Evolutionary conservation across 805 yeast species (phyloP).

Genomic region (Ascoidea rubescens): DNA sequence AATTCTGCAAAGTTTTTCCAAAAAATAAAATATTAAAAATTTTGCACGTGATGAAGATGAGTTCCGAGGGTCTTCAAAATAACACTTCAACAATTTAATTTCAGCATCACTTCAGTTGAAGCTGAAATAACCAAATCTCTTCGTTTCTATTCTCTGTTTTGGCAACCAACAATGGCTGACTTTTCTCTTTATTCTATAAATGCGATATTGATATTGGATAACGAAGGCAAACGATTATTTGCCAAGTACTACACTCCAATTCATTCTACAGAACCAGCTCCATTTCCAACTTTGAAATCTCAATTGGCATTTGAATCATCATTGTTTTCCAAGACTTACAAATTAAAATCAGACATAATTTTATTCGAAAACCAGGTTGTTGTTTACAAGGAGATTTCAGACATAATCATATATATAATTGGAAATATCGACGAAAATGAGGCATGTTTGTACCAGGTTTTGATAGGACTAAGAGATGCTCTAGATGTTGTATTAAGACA

Average conservation of each 20-base stretch:
- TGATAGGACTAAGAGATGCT: slow-evolving; percentile 70
- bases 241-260: slow-evolving; percentile 77
- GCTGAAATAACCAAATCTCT: background rate
- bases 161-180: slow-evolving; percentile 25
- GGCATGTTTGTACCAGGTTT: slow-evolving; percentile 56
- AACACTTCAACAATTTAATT: no score
- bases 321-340: slow-evolving; percentile 62
- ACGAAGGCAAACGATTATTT: slow-evolving; percentile 63
- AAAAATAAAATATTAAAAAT: no score
- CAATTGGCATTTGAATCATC: slow-evolving; percentile 69
- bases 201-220: slow-evolving; percentile 71
- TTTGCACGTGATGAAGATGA: no score
- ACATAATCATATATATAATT: slow-evolving; percentile 55
- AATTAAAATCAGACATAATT: slow-evolving; percentile 67
- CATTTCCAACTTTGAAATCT: slow-evolving; percentile 33
- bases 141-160: background rate
- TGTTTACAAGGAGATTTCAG: slow-evolving; percentile 78
- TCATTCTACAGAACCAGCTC: slow-evolving; percentile 23
- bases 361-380: slow-evolving; percentile 68
- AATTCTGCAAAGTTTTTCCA: no score
- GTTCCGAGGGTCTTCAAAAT: no score
- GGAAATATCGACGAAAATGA: slow-evolving; percentile 81
- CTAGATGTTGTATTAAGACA: slow-evolving; percentile 59
- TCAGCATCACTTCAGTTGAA: no score
- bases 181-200: slow-evolving; percentile 69